Base-by-base conservation (phyloP, 2,329 filamentous ascomycete species). In the Aspergillus oerlinghausenensis region DNA sequence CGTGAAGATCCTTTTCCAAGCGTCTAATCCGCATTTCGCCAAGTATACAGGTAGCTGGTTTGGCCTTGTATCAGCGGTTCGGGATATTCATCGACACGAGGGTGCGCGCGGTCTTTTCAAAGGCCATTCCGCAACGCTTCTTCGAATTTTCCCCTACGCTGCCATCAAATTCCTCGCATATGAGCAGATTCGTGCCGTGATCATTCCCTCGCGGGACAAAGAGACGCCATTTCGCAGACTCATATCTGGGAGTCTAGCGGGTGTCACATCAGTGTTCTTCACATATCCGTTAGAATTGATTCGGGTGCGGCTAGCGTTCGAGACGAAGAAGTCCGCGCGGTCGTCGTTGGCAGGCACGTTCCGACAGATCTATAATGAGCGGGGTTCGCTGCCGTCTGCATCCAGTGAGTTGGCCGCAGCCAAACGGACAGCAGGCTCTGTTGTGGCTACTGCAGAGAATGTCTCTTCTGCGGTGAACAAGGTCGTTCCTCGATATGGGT, bases 91-190 rank as follows among this genome's bases (percentile, higher is more conserved):
- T 66, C 77, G 74, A 25, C 79, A 84, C 49, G 89, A 95, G 60
- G 94, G 94, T 40, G 63, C 83, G 1, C 72, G 80, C 10, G 94
- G 94, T 1, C 81, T 99, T 6, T 99, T 92, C 76, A 88, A 94
- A 52, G 94, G 94, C 6, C 94, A 99, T 73, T 97, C 92, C 3
- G 94, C 92, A 2, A 99, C 94, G 0, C 80, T 99, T 2, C 81
- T 97, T 52, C 88, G 94, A 62, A 96, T 99, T 61, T 99, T 97
- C 67, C 94, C 94, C 5, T 99, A 99, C 73, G 94, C 93, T 17
- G 93, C 90, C 49, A 96, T 97, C 75, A 99, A 99, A 70, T 99
- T 99, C 70, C 84, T 99, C 45, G 92, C 93, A 49, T 99, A 99
- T 77, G 94, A 99, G 74, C 94, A 99, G 75, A 90, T 97, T 62